Base-by-base conservation (phyloP, 495 filamentous ascomycete genomes). In the Lindgomyces ingoldianus region DNA sequence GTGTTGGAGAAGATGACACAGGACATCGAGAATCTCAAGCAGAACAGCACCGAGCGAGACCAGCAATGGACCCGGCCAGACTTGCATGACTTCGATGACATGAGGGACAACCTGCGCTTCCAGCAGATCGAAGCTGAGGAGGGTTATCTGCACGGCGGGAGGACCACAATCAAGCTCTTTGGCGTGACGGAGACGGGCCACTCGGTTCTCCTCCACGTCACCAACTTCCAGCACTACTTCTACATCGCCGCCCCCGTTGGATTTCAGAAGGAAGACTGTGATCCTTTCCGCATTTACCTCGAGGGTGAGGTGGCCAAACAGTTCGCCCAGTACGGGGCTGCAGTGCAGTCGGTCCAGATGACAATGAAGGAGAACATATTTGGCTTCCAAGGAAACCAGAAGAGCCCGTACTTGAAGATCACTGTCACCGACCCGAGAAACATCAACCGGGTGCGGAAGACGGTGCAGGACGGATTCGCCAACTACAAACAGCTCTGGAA, bases 91-190 rank as follows among this genome's bases (percentile, higher is more conserved):
- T 96, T 93, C 73, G 78, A 93, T 62, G 83, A 87, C n/a, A 67
- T 78, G 27, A 88, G 75, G 47, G 84, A 94, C 45, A 89, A 77
- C 62, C 81, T 99, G 11, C 85, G 82, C 71, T 98, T 98, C 74
- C 94, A 98, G 75, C 90, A 95, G 72, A 98, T 99, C 73, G 94
- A 99, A 67, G 88, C 85, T 3, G 93, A 98, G 69, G 93, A 98
- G 74, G 93, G 94, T 19, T 86, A 83, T 2, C 67, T 96, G 4
- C 70, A 81, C 74, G 86, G 87, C 62, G 90, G 89, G 18, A 86
- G 83, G 70, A 79, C 89, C 1, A 84, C 89, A 0, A 82, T 98
- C 61, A 91, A 91, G 75, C 82, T 99, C 14, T 99, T 97, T 74
- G 94, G 94, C 69, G 91, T 97, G n/a, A 97, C 93, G n/a, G 90